Base-by-base conservation (phyloP, 495 filamentous ascomycete species). In the Penicillium parvum region DNA sequence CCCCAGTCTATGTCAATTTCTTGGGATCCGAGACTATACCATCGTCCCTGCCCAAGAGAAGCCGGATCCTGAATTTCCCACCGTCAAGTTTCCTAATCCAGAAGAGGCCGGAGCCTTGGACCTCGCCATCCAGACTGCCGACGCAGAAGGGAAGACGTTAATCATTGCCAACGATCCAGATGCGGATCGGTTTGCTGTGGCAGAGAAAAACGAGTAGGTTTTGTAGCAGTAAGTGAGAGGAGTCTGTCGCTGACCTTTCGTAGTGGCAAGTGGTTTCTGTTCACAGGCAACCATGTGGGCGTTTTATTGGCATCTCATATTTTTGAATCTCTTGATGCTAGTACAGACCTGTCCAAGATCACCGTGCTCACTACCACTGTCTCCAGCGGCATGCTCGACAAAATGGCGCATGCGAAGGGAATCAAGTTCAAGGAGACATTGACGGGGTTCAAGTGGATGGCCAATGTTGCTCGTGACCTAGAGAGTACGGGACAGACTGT, bases 381-480 rank as follows among this genome's bases (percentile, higher is more conserved):
- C 0, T 85, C 81, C 0, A 79, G 78, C 2, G 69, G 74, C 11
- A 85, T 86, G 83, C 71, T 88, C 3, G 57, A 66, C 8, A 66
- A 71, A 16, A 79, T 86, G 64, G 81, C 82, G 5, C 45, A 56
- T 28, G 58, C 68, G 16, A 74, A 75, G 52, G 76, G 76, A 4
- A 77, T 84, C 38, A 56, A 68, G 23, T 82, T 77, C 50, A 62
- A 71, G 29, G 82, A 86, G 50, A 84, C 83, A 4, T 66, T 88
- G 11, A 88, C 84, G 0, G 84, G 84, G 3, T 88, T 88, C 65
- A 88, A 88, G 58, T 88, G 84, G 84, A 74, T 88, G 64, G 75
- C 68, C 1, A 75, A 75, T 32, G 65, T 66, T 14, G 62, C 69
- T 7, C 63, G 68, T 14, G 65, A 68, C 2, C 45, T 75, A 3